phyloP scores from a whole-genome alignment of 495 filamentous ascomycete species.

The Aspergillus biplanus region DNA sequence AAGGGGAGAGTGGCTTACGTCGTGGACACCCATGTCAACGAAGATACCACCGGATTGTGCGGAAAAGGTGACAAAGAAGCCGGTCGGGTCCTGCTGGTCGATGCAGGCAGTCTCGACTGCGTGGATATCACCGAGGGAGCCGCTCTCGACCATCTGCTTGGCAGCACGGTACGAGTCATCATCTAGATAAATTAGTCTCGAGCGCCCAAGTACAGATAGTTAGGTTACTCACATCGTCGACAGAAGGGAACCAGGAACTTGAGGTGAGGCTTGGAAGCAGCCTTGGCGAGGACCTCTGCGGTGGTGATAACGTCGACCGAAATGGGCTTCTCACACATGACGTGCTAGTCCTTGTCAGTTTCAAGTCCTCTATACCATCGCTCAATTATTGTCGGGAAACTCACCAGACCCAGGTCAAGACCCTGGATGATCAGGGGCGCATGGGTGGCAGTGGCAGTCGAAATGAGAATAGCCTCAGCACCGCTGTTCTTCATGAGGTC shows the following conservation, averaged over 20 bases:
- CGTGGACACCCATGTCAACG: slow-evolving; percentile 9
- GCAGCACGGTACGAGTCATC: slow-evolving; percentile 11
- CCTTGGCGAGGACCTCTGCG: slow-evolving; percentile 54
- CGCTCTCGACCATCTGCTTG: slow-evolving; percentile 4
- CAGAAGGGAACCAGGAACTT: slow-evolving; percentile 23
- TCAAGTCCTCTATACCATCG: neutral
- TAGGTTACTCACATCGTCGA: slow-evolving; percentile 4
- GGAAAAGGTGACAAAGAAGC: slow-evolving; percentile 13
- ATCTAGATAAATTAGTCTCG: neutral
- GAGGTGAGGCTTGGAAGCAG: slow-evolving; percentile 71
- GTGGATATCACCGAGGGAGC: slow-evolving; percentile 8
- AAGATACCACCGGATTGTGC: slow-evolving; percentile 14
- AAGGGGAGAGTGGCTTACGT: neutral
- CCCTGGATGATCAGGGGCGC: slow-evolving; percentile 12
- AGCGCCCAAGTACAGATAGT: neutral
- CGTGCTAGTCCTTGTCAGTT: slow-evolving; percentile 15
- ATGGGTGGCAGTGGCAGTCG: slow-evolving; percentile 10
- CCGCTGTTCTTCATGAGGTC: slow-evolving; percentile 11
- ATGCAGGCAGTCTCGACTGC: slow-evolving; percentile 12
- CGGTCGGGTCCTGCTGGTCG: slow-evolving; percentile 6
- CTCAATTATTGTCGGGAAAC: neutral
- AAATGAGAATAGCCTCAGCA: slow-evolving; percentile 14
- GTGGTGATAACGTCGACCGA: slow-evolving; percentile 31
- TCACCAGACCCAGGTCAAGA: slow-evolving; percentile 1
- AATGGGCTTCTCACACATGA: slow-evolving; percentile 31